These are phyloP conservation scores for Leccinum pallidistipes DNA, from an alignment of 1,284 basidiomycete genomes.

Conservation along the genomic window DNA sequence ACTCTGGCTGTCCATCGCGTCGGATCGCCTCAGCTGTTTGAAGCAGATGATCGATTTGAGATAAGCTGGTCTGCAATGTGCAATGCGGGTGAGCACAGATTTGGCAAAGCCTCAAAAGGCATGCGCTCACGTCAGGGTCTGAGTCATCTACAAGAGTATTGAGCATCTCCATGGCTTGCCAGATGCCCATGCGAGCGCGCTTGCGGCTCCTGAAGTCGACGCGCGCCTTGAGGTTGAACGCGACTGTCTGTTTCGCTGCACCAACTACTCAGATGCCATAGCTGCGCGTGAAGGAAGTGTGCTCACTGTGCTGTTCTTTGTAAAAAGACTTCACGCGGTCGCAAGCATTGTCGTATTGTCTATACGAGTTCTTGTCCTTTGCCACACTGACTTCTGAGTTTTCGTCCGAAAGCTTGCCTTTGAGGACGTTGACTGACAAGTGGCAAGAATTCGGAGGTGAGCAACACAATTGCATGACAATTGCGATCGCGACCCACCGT, in stretches of 20 bases:
- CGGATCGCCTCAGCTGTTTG: conserved; percentile 93
- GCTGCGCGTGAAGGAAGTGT: neutral
- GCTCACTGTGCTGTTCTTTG: conserved; percentile 80
- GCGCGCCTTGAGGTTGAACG: conserved; percentile 77
- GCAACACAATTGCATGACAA: neutral
- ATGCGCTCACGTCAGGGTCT: conserved; percentile 72
- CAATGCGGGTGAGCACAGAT: conserved; percentile 12
- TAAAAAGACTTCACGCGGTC: conserved; percentile 88
- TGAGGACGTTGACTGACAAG: conserved; percentile 62
- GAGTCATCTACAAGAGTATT: conserved; percentile 88
- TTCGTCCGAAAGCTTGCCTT: conserved; percentile 60
- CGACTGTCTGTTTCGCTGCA: conserved; percentile 84
- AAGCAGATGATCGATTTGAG: conserved; percentile 88
- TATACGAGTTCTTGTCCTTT: conserved; percentile 79
- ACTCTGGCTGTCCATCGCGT: conserved; percentile 84
- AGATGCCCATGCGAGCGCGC: conserved; percentile 74
- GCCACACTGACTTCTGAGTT: conserved; percentile 65
- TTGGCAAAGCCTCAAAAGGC: neutral
- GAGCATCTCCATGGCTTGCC: conserved; percentile 91
- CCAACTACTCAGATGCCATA: conserved; percentile 6
- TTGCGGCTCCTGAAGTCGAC: conserved; percentile 68
- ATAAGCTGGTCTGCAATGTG: conserved; percentile 59
- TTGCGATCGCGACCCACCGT: conserved; percentile 46
- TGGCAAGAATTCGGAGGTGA: neutral
- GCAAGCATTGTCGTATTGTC: conserved; percentile 77